Evolutionary conservation across 805 yeast species (phyloP).

Genomic region (Monosporozyma aerobia): DNA sequence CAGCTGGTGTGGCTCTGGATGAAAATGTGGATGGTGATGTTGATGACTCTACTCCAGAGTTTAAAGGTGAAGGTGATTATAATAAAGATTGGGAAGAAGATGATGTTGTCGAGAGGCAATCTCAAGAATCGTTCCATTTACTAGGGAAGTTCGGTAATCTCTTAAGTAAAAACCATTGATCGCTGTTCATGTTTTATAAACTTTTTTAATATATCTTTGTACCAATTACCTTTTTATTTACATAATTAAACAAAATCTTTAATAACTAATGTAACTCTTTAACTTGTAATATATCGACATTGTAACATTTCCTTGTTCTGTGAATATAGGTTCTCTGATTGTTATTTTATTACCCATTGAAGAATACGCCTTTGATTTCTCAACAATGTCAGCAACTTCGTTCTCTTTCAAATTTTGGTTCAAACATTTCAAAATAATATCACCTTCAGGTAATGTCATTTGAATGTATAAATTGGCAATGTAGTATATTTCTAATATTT

Average conservation of each 20-base stretch:
- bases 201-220: neutral
- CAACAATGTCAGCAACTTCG: slow-evolving; percentile 5
- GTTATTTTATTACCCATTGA: neutral
- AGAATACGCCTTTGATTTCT: slow-evolving; percentile 6
- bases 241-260: neutral
- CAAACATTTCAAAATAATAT: slow-evolving; percentile 11
- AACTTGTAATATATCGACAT: slow-evolving; percentile 17
- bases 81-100: neutral
- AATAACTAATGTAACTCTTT: neutral
- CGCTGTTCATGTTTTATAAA: neutral
- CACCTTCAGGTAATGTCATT: slow-evolving; percentile 19
- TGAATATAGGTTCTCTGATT: slow-evolving; percentile 11
- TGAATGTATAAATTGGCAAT: slow-evolving; percentile 22
- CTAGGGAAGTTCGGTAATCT: neutral
- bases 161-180: neutral
- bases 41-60: neutral
- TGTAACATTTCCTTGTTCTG: slow-evolving; percentile 24
- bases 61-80: neutral
- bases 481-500: slow-evolving; percentile 13
- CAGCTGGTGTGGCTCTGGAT: neutral
- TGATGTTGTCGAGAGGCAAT: neutral
- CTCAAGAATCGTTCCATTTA: slow-evolving; percentile 1
- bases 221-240: neutral
- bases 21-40: neutral
- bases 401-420: slow-evolving; percentile 9